phyloP scores from a whole-genome alignment of 345 rosid genomes.

The Linum tenue region DNA sequence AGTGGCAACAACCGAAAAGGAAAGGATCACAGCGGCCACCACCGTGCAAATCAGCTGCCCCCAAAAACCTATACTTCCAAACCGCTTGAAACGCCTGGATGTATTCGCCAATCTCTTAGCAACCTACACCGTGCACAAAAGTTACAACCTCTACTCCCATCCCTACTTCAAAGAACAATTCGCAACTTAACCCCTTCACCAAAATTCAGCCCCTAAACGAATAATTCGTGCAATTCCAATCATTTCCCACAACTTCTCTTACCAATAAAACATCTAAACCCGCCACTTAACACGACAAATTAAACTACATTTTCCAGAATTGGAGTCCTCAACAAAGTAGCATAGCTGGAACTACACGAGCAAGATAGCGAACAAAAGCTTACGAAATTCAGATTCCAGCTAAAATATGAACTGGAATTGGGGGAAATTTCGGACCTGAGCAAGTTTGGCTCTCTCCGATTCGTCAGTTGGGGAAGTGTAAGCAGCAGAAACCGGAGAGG shows the following conservation, averaged over 20 bases:
- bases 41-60: slow-evolving; percentile 80
- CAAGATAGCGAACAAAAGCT: too few species aligned
- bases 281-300: too few species aligned
- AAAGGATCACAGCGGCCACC: slow-evolving; percentile 81
- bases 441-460: slow-evolving; percentile 55
- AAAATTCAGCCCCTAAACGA: too few species aligned
- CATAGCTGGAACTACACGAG: too few species aligned
- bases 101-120: slow-evolving; percentile 88
- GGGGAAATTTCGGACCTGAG: slow-evolving; percentile 40
- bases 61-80: slow-evolving; percentile 92
- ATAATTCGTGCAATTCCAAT: background rate
- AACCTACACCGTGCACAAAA: slow-evolving; percentile 38
- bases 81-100: slow-evolving; percentile 79
- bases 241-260: background rate
- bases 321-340: too few species aligned
- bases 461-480: slow-evolving; percentile 36
- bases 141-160: background rate
- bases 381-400: too few species aligned
- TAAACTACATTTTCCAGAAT: too few species aligned
- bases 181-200: too few species aligned
- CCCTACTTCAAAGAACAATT: background rate
- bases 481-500: slow-evolving; percentile 28
- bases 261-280: too few species aligned
- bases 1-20: slow-evolving; percentile 68
- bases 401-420: background rate